These are phyloP conservation scores for Inga leiocalycina DNA, from an alignment of 306 rosid genomes.

Conservation along the genomic window DNA sequence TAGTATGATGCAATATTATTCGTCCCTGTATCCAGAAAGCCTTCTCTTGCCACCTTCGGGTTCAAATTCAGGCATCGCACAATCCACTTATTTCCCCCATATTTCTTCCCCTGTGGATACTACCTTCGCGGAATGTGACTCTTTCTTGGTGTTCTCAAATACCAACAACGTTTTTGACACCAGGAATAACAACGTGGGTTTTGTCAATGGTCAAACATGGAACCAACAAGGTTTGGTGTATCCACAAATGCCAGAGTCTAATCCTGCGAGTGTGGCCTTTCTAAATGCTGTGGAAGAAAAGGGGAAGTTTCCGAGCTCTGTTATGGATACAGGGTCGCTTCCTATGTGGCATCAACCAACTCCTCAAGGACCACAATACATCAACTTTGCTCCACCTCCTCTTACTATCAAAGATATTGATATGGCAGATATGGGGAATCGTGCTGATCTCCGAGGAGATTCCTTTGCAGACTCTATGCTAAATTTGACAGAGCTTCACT, in stretches of 20 bases:
- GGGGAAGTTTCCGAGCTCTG: slow-evolving; percentile 69
- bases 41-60: neutral
- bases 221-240: neutral
- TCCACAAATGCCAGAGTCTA: neutral
- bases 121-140: neutral
- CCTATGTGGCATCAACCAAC: slow-evolving; percentile 81
- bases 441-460: neutral
- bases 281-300: slow-evolving; percentile 46
- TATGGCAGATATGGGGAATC: neutral
- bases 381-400: slow-evolving; percentile 61
- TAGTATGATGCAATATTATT: neutral
- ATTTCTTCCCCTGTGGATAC: neutral
- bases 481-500: neutral
- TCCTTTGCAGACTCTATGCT: neutral
- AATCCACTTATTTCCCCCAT: neutral
- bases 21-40: slow-evolving; percentile 17
- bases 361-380: slow-evolving; percentile 40
- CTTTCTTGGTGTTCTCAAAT: slow-evolving; percentile 67
- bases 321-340: slow-evolving; percentile 70
- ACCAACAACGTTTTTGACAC: slow-evolving; percentile 5
- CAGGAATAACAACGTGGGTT: neutral
- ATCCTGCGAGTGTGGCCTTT: slow-evolving; percentile 15
- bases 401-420: slow-evolving; percentile 40
- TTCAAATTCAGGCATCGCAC: neutral
- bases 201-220: neutral